phyloP scores from a whole-genome alignment of 176 grass and related monocot species.

The Olyra latifolia region DNA sequence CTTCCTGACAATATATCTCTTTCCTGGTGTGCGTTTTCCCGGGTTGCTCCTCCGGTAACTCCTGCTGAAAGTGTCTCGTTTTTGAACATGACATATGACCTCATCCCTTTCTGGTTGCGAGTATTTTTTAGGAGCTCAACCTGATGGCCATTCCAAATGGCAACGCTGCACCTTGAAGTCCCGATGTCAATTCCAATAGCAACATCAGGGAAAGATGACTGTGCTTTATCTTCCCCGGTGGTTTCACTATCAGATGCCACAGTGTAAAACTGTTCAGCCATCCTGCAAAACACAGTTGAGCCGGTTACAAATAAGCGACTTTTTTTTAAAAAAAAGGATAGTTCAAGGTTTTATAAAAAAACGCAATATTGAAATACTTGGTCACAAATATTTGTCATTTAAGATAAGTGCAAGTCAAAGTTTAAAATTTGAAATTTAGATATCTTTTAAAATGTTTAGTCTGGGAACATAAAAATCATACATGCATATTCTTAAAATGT shows the following conservation, averaged over 20 bases:
- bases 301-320: not conserved
- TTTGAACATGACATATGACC: conserved; percentile 79
- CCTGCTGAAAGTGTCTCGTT: conserved; percentile 64
- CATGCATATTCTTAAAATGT: no score
- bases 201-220: conserved; percentile 53
- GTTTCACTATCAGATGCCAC: conserved; percentile 70
- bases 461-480: no score
- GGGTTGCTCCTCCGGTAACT: conserved; percentile 46
- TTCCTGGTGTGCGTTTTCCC: conserved; percentile 44
- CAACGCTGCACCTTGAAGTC: conserved; percentile 74
- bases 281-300: conserved; percentile 30
- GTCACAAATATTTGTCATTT: no score
- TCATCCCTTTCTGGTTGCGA: conserved; percentile 66
- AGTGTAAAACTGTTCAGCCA: conserved; percentile 60
- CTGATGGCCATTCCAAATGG: conserved; percentile 59
- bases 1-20: conserved; percentile 73
- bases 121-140: conserved; percentile 70
- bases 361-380: no score
- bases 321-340: not conserved
- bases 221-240: conserved; percentile 49
- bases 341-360: not conserved
- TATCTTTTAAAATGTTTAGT: no score
- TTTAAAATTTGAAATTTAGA: no score
- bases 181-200: conserved; percentile 75
- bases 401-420: no score